phyloP scores from a whole-genome alignment of 805 yeast genomes.

The Pichia californica region DNA sequence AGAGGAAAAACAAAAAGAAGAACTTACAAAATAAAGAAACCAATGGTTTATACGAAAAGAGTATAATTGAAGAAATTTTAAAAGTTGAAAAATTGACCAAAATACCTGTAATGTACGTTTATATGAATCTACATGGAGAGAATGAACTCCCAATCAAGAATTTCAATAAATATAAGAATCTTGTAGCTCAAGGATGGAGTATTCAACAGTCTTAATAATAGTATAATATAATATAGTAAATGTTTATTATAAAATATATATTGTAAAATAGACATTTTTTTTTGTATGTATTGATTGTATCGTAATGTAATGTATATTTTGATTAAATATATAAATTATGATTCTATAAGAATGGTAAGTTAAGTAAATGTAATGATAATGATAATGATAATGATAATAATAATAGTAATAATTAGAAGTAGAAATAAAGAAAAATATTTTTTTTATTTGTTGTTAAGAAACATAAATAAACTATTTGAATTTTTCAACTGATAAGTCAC shows the following conservation, averaged over 20 bases:
- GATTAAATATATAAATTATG: no score
- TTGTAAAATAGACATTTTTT: no score
- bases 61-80: conserved; percentile 4
- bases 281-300: no score
- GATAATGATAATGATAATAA: background rate
- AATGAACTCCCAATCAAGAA: background rate
- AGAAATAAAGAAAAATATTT: background rate
- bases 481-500: conserved; percentile 31
- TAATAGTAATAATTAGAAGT: conserved; percentile 1
- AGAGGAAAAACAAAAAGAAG: background rate
- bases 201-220: conserved; percentile 8
- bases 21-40: background rate
- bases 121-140: conserved; percentile 15
- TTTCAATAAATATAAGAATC: conserved; percentile 8
- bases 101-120: conserved; percentile 22
- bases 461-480: conserved; percentile 16
- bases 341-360: background rate
- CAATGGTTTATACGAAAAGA: background rate
- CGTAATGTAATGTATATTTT: no score
- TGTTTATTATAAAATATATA: no score
- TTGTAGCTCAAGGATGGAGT: conserved; percentile 16
- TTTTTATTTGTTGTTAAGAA: no score
- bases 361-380: background rate
- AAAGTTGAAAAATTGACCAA: conserved; percentile 11
- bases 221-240: no score